A percentile compares a stretch with the other conserved stretches of the same genome.
Evolutionary conservation across 148 eudicot species (phyloP).

Genomic region (Camellia lanceoleosa): DNA sequence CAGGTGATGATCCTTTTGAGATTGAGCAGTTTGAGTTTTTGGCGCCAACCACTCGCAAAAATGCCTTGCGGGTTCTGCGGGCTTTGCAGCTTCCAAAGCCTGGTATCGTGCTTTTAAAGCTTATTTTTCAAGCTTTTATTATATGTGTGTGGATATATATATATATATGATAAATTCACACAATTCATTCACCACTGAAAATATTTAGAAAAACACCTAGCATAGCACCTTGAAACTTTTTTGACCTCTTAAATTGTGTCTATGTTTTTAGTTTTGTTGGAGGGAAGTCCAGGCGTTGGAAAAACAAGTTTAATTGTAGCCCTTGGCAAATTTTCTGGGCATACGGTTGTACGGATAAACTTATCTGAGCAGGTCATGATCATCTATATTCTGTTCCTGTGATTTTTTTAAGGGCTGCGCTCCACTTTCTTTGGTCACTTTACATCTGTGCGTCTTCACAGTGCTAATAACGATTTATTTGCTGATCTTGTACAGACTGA

Average conservation of each 20-base stretch:
- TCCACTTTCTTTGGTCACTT: not conserved
- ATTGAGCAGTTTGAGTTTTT: conserved; percentile 68
- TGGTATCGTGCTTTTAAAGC: conserved; percentile 37
- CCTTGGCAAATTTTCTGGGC: conserved; percentile 83
- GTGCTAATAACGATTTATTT: conserved; percentile 11
- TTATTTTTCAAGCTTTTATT: not conserved
- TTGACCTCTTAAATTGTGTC: conserved; percentile 15
- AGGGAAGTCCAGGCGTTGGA: conserved; percentile 99
- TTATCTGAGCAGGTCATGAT: conserved; percentile 90
- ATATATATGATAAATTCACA: not conserved
- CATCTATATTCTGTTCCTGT: conserved; percentile 2
- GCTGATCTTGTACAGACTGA: conserved; percentile 62
- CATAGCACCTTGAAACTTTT: conserved; percentile 8
- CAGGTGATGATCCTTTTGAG: conserved; percentile 49
- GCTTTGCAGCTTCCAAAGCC: conserved; percentile 95
- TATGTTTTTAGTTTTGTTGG: conserved; percentile 63
- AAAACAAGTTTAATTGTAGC: conserved; percentile 89
- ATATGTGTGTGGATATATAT: not conserved
- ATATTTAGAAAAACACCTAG: not conserved
- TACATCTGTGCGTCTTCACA: not conserved
- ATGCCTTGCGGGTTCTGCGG: conserved; percentile 80
- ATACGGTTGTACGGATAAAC: conserved; percentile 86
- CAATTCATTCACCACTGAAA: not conserved
- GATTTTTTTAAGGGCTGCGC: not conserved
- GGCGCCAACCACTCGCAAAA: conserved; percentile 94